phyloP scores from a whole-genome alignment of 768 basidiomycete species.

The Roridomyces roridus region DNA sequence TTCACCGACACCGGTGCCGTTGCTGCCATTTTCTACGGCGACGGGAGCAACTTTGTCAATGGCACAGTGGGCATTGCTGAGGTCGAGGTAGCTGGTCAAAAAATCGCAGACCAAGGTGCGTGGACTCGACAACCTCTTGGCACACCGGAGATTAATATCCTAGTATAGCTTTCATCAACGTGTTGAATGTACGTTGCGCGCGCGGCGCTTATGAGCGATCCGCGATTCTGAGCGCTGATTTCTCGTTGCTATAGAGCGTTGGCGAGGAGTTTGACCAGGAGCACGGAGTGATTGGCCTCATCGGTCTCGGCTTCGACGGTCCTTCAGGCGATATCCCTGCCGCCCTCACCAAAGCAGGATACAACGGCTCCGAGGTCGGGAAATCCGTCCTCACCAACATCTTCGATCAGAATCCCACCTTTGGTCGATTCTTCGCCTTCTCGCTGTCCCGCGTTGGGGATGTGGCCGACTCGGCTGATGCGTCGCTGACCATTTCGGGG shows the following conservation, averaged over 20 bases:
- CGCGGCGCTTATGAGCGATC: background rate
- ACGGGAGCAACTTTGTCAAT: conserved; percentile 39
- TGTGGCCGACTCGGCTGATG: conserved; percentile 17
- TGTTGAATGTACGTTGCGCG: conserved; percentile 16
- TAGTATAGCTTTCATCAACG: conserved; percentile 41
- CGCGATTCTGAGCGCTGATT: background rate
- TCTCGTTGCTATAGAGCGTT: conserved; percentile 9
- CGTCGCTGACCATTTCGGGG: conserved; percentile 22
- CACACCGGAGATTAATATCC: background rate
- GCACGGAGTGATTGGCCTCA: conserved; percentile 17
- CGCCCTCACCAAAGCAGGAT: conserved; percentile 2
- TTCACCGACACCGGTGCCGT: conserved; percentile 40
- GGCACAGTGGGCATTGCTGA: conserved; percentile 41
- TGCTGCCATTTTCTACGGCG: conserved; percentile 38
- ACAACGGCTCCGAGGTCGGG: conserved; percentile 7
- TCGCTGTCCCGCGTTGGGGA: conserved; percentile 21
- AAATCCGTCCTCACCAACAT: conserved; percentile 23
- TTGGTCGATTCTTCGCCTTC: conserved; percentile 19
- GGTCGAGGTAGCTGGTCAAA: conserved; percentile 38
- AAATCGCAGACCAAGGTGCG: conserved; percentile 30
- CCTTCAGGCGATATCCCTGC: conserved; percentile 18
- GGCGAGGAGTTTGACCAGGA: conserved; percentile 15
- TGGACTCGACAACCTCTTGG: background rate
- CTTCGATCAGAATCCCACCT: conserved; percentile 9
- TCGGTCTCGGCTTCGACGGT: conserved; percentile 23